phyloP scores from a whole-genome alignment of 768 basidiomycete genomes.

The Mrakia gelida region DNA sequence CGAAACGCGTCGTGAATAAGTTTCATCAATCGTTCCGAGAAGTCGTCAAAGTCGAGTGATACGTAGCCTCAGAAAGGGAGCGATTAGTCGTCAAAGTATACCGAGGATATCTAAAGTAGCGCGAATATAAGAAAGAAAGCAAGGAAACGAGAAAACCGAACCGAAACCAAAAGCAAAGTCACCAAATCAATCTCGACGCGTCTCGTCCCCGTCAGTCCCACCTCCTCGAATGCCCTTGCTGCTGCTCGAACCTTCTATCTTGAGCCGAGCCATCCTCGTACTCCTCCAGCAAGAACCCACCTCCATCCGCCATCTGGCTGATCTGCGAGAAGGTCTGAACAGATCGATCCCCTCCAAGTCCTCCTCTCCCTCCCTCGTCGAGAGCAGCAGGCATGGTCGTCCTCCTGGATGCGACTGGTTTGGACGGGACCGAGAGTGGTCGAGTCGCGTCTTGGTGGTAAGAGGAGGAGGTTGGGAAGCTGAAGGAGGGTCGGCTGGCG shows the following conservation, averaged over 20 bases:
- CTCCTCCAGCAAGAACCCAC: background rate
- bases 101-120: background rate
- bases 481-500: background rate
- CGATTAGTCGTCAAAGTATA: too few relatives aligned
- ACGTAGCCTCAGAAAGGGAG: too few relatives aligned
- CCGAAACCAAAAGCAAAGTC: background rate
- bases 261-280: constrained; percentile 1
- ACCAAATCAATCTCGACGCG: background rate
- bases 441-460: background rate
- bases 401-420: background rate
- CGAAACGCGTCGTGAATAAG: too few relatives aligned
- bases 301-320: background rate
- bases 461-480: background rate
- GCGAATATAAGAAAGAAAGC: background rate
- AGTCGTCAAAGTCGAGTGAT: too few relatives aligned
- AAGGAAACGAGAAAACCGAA: background rate
- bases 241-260: background rate
- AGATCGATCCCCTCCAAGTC: background rate
- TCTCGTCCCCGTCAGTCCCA: background rate
- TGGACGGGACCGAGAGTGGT: too few relatives aligned
- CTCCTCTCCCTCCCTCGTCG: background rate
- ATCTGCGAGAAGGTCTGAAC: background rate
- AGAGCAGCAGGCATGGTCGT: background rate
- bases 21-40: too few relatives aligned
- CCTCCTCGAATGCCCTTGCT: background rate